Evolutionary conservation across 208 protist genomes (phyloP).

Genomic region (Balamuthia mandrillaris): DNA sequence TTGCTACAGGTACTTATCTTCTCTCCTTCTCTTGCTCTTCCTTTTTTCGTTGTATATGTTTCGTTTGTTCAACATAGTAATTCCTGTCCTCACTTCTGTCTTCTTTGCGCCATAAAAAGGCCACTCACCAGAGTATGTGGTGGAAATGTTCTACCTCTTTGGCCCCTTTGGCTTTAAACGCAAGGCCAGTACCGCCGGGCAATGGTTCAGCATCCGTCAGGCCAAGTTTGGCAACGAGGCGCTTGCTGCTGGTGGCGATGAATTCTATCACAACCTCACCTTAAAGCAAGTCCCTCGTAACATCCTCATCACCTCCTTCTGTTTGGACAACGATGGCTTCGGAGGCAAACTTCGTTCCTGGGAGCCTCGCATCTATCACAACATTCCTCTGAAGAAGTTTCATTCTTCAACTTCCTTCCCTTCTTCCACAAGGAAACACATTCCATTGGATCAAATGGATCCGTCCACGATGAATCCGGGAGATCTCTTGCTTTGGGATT

Average conservation of each 20-base stretch:
- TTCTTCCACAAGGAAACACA: background rate
- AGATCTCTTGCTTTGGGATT: background rate
- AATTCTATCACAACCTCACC: background rate
- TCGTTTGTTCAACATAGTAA: too few species aligned
- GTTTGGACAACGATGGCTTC: background rate
- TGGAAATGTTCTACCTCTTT: constrained; percentile 24
- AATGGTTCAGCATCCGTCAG: background rate
- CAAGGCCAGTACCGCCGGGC: background rate
- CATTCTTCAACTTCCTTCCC: background rate
- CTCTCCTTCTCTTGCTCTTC: background rate
- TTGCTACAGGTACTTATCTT: background rate
- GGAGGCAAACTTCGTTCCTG: background rate
- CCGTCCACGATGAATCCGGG: background rate
- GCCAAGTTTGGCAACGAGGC: constrained; percentile 18
- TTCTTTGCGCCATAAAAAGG: background rate
- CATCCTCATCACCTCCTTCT: background rate
- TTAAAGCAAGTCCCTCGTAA: background rate
- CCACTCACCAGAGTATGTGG: background rate
- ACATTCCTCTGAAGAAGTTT: background rate
- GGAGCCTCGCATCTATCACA: constrained; percentile 11
- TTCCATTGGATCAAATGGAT: background rate
- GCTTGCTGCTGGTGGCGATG: background rate
- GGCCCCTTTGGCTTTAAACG: constrained; percentile 10
- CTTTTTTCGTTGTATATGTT: background rate
- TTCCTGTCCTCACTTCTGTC: too few species aligned